Evolutionary conservation across 148 eudicot genomes (phyloP), one percentile per base, ranked within the genome.

Genomic region (Drosera capensis): DNA sequence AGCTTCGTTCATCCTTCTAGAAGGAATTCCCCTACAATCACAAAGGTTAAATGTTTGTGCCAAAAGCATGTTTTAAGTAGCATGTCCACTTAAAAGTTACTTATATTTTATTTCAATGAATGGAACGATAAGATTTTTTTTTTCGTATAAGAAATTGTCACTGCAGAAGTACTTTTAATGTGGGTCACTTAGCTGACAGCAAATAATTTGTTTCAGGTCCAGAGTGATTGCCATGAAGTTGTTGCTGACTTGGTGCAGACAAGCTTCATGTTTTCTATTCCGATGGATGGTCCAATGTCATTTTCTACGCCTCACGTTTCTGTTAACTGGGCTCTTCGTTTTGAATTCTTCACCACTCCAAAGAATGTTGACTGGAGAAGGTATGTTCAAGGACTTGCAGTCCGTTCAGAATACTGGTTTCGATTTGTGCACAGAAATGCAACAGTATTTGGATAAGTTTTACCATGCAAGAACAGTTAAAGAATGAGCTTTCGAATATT

Each of bases 251-350:
- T 90, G 67, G 55, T 90, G 31, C 97, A 90, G 72, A 84, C 97
- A 21, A 90, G 92, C 72, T 84, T 90, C 54, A 75, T 80, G 25
- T 90, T 90, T 55, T 84, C 95, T 46, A 65, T 90, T 48, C 97
- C 95, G 20, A 75, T 84, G 84, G 97, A 90, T 46, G 97, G 97
- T 30, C 97, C 97, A 7, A 90, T 84, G 95, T 78, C 77, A 2
- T 90, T 90, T 70, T 71, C 95, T 43, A 84, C 97, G 34, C 81
- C 82, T n/a, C 82, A 64, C 49, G 79, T 80, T 51, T 67, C 95
- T 26, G 82, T 90, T 57, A 92, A 90, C 52, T 90, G 95, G 97
- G 77, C 92, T 58, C 79, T 90, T 15, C 81, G 95, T 23, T 90
- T 90, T 68, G 95, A 90, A 63, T 90, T 84, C 63, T 74, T 78